Evolutionary conservation across 176 grass and related monocot species (phyloP).

Genomic region (Secale cereale): DNA sequence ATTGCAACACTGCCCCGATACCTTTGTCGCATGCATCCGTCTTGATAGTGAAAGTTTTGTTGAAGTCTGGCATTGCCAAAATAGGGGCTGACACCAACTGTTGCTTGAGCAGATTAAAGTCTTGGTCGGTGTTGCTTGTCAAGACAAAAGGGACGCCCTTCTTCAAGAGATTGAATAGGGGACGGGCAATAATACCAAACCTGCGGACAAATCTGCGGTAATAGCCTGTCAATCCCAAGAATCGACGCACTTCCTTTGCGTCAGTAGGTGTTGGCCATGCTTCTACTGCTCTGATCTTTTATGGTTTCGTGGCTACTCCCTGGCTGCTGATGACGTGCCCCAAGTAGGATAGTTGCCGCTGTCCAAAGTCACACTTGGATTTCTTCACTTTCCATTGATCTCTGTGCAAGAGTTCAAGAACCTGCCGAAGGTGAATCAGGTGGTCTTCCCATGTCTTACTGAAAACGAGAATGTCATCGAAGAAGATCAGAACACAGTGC

Average conservation of each 20-base stretch:
- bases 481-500: no score
- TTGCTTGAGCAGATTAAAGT: no score
- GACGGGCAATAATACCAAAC: no score
- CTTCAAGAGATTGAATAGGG: background rate
- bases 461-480: no score
- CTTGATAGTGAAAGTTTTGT: background rate
- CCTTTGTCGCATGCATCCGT: no score
- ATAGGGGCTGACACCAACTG: rapidly evolving
- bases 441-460: no score
- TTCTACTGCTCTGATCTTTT: rapidly evolving
- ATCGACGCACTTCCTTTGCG: no score
- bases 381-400: background rate
- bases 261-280: background rate
- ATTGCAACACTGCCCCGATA: no score
- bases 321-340: background rate
- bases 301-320: background rate
- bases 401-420: no score
- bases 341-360: background rate
- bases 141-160: background rate
- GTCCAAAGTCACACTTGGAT: background rate
- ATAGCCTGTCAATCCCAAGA: no score
- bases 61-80: background rate
- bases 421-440: no score
- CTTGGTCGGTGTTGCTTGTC: background rate
- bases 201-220: no score